Conservation (phyloP, 257 asterid species). For the Salvia miltiorrhiza region DNA sequence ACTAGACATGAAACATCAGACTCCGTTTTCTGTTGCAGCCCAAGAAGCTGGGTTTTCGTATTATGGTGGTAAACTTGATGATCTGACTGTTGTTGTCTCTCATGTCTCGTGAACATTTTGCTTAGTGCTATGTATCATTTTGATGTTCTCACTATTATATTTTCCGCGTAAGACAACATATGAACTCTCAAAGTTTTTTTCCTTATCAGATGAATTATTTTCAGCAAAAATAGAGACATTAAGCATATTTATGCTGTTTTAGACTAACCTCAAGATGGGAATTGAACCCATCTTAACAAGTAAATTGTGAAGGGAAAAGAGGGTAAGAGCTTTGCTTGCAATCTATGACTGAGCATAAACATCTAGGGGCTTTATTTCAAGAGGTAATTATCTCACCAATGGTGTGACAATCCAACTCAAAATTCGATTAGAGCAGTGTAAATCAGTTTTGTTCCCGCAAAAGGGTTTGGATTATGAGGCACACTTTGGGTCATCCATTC, state of each 20-base stretch:
- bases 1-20: slow-evolving; percentile 40
- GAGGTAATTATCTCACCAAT: too few relatives aligned
- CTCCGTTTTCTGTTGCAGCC: slow-evolving; percentile 80
- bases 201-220: neutral
- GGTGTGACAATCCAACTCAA: too few relatives aligned
- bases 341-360: too few relatives aligned
- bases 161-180: neutral
- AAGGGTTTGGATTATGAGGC: too few relatives aligned
- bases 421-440: too few relatives aligned
- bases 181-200: neutral
- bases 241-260: too few relatives aligned
- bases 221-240: neutral
- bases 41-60: slow-evolving; percentile 58
- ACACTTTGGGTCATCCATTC: too few relatives aligned
- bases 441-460: too few relatives aligned
- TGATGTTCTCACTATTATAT: neutral
- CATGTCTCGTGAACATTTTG: slow-evolving; percentile 26
- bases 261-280: too few relatives aligned
- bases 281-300: too few relatives aligned
- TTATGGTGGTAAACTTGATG: slow-evolving; percentile 84
- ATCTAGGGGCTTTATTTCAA: too few relatives aligned
- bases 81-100: slow-evolving; percentile 72
- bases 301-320: neutral
- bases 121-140: neutral
- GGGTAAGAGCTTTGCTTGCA: too few relatives aligned